Percentiles rank a stretch among this genome's conserved stretches.
phyloP scores from a whole-genome alignment of 176 grass and related monocot species.

The Hordeum vulgare region DNA sequence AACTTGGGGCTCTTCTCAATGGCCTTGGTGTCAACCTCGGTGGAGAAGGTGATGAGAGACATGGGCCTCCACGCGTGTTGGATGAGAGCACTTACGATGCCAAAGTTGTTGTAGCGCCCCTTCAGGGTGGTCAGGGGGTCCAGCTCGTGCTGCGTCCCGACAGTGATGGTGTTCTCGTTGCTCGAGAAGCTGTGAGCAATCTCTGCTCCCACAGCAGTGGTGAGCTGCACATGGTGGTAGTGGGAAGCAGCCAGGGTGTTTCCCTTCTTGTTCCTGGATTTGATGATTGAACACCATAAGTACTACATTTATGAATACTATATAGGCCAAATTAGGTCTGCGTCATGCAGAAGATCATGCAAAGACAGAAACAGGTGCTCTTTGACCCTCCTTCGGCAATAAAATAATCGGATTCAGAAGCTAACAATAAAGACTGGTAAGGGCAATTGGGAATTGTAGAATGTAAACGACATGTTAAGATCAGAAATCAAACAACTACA shows the following conservation, averaged over 20 bases:
- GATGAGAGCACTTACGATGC: constrained; percentile 52
- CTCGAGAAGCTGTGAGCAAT: constrained; percentile 56
- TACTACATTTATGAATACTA: background rate
- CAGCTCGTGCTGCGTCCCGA: constrained; percentile 52
- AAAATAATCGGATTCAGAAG: background rate
- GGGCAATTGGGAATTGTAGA: background rate
- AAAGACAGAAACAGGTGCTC: background rate
- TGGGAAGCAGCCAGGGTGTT: constrained; percentile 60
- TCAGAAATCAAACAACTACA: background rate
- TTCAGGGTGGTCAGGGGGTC: constrained; percentile 54
- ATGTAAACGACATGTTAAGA: background rate
- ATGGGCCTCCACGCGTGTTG: constrained; percentile 67
- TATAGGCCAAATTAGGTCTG: background rate
- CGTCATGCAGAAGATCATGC: background rate
- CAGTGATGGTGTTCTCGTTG: constrained; percentile 55
- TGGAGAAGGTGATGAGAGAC: constrained; percentile 56
- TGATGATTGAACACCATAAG: background rate
- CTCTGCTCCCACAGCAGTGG: constrained; percentile 69
- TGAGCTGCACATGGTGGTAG: constrained; percentile 50
- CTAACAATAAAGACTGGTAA: background rate
- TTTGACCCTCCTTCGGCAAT: background rate
- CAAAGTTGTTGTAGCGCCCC: constrained; percentile 61
- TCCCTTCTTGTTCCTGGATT: constrained; percentile 62
- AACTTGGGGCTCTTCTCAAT: constrained; percentile 58
- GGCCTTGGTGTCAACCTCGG: constrained; percentile 60